Conservation (phyloP, 2,329 filamentous ascomycete genomes). For the Clarireedia hainanense region DNA sequence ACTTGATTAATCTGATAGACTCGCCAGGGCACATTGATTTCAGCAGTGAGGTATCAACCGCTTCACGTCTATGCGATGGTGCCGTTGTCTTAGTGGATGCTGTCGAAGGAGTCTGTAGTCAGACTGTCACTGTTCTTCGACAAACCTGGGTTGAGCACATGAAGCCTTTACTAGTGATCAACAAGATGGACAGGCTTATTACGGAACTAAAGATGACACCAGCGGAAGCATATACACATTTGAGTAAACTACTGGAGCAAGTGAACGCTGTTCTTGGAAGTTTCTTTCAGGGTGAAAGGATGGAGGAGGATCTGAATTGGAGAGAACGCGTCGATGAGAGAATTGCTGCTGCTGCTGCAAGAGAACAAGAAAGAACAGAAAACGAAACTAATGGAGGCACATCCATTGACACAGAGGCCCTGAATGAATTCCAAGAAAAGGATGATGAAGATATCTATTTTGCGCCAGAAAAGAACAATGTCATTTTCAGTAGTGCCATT, state of each 20-base stretch:
- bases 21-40: constrained; percentile 98
- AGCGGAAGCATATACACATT: constrained; percentile 77
- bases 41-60: constrained; percentile 94
- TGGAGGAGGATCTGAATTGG: constrained; percentile 98
- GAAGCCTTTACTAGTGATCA: constrained; percentile 90
- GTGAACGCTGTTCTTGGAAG: constrained; percentile 96
- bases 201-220: constrained; percentile 94
- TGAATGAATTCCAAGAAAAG: constrained; percentile 72
- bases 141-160: constrained; percentile 95
- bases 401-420: constrained; percentile 44
- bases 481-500: constrained; percentile 95
- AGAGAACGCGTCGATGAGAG: constrained; percentile 85
- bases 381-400: constrained; percentile 24
- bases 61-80: constrained; percentile 87
- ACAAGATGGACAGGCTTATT: constrained; percentile 94
- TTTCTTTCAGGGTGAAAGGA: constrained; percentile 95
- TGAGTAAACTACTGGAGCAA: constrained; percentile 85
- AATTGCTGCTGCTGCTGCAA: constrained; percentile 62
- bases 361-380: constrained; percentile 41
- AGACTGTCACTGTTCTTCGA: constrained; percentile 91
- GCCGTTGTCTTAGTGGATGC: constrained; percentile 92
- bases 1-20: constrained; percentile 94
- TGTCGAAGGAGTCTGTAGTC: constrained; percentile 95
- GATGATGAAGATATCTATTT: constrained; percentile 98
- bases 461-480: constrained; percentile 95